phyloP scores from a whole-genome alignment of 2,329 filamentous ascomycete genomes.

The Cladosporium colombiae region DNA sequence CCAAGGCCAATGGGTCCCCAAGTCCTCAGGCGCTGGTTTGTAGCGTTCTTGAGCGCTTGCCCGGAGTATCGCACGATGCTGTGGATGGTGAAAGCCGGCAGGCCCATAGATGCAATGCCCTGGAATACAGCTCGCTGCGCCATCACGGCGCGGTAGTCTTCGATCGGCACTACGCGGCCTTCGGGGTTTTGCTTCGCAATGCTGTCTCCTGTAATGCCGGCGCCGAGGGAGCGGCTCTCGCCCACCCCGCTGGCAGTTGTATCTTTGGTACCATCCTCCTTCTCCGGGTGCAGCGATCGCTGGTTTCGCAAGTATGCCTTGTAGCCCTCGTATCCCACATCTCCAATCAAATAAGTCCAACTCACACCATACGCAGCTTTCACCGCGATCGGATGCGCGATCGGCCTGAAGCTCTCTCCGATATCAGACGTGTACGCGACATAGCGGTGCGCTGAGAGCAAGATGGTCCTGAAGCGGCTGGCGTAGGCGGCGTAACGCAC shows the following conservation, averaged over 20 bases:
- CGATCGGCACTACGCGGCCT: slow-evolving; percentile 66
- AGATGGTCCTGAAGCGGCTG: slow-evolving; percentile 64
- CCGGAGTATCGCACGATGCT: slow-evolving; percentile 89
- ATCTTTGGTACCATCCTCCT: slow-evolving; percentile 23
- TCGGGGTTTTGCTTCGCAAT: slow-evolving; percentile 35
- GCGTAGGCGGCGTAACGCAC: slow-evolving; percentile 94
- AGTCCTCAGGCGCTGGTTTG: slow-evolving; percentile 73
- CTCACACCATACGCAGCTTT: slow-evolving; percentile 84
- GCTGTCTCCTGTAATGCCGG: slow-evolving; percentile 25
- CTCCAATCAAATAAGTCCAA: slow-evolving; percentile 88
- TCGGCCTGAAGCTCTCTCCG: slow-evolving; percentile 90
- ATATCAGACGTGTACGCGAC: slow-evolving; percentile 95
- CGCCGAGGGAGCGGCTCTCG: slow-evolving; percentile 21
- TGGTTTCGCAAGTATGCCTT: slow-evolving; percentile 91
- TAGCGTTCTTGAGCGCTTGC: slow-evolving; percentile 76
- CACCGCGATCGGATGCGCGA: slow-evolving; percentile 83
- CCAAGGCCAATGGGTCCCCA: slow-evolving; percentile 86
- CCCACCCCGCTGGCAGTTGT: slow-evolving; percentile 2
- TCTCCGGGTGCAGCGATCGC: slow-evolving; percentile 66
- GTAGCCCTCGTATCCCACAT: slow-evolving; percentile 91
- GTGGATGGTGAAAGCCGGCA: slow-evolving; percentile 93
- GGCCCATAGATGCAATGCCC: slow-evolving; percentile 84
- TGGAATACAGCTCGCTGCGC: slow-evolving; percentile 89
- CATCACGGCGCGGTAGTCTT: slow-evolving; percentile 91
- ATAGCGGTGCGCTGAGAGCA: slow-evolving; percentile 89